phyloP scores from a whole-genome alignment of 1,284 basidiomycete species.

The Trichosporon asahii region DNA sequence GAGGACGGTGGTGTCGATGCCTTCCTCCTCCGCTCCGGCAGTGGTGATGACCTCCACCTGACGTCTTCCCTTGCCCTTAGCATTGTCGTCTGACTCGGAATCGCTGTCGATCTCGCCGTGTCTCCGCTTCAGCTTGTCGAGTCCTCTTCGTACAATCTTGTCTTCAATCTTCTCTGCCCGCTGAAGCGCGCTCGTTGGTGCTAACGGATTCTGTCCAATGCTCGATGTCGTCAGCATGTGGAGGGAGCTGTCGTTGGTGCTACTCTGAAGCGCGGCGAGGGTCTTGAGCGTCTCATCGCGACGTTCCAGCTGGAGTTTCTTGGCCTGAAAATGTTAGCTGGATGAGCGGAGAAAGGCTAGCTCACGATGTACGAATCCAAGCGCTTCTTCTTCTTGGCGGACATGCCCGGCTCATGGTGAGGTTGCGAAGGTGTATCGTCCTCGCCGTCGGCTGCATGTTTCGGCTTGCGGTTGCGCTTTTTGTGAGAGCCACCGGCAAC shows the following conservation, averaged over 20 bases:
- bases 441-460: conserved; percentile 33
- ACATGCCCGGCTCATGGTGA: conserved; percentile 42
- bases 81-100: conserved; percentile 48
- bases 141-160: conserved; percentile 65
- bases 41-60: conserved; percentile 64
- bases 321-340: conserved; percentile 31
- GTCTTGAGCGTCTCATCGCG: conserved; percentile 44
- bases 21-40: conserved; percentile 52
- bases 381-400: conserved; percentile 51
- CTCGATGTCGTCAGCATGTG: conserved; percentile 38
- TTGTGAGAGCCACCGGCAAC: conserved; percentile 47
- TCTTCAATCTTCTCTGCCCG: conserved; percentile 78
- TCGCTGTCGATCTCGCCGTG: conserved; percentile 60
- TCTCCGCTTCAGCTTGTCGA: conserved; percentile 58
- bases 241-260: conserved; percentile 33
- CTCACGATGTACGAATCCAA: conserved; percentile 56
- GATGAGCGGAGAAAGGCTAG: conserved; percentile 22
- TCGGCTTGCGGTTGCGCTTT: conserved; percentile 40
- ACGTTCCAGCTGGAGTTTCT: conserved; percentile 50
- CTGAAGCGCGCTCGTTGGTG: conserved; percentile 45
- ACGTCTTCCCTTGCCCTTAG: conserved; percentile 57
- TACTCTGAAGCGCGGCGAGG: conserved; percentile 37
- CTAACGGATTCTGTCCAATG: conserved; percentile 46
- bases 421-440: conserved; percentile 48
- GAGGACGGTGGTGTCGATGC: conserved; percentile 50